Conservation (phyloP, 1,284 basidiomycete genomes). For the Vanrija sp. region DNA sequence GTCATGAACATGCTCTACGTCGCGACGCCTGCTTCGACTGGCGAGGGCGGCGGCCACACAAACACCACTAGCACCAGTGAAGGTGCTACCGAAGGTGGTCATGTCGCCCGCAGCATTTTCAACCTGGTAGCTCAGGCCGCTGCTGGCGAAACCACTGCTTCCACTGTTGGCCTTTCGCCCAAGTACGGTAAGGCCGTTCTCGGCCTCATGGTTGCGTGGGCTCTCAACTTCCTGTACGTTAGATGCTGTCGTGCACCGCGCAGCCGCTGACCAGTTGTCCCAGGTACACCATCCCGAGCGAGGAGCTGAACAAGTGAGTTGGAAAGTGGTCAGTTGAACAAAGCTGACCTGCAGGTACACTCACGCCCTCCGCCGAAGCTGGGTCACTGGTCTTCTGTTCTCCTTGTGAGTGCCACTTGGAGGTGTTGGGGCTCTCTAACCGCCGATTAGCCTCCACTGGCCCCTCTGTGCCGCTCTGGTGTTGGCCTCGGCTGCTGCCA, state of each 20-base stretch:
- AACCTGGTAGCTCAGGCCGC: slow-evolving; percentile 19
- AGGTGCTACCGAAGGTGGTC: background rate
- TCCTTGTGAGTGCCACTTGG: slow-evolving; percentile 24
- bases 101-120: slow-evolving; percentile 11
- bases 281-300: slow-evolving; percentile 29
- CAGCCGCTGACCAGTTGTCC: background rate
- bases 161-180: slow-evolving; percentile 20
- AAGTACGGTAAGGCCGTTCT: slow-evolving; percentile 45
- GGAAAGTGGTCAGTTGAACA: background rate
- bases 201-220: slow-evolving; percentile 50
- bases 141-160: background rate
- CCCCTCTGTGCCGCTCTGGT: slow-evolving; percentile 46
- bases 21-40: slow-evolving; percentile 9
- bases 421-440: background rate
- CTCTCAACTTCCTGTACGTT: slow-evolving; percentile 49
- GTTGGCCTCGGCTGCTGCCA: slow-evolving; percentile 45
- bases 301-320: slow-evolving; percentile 27
- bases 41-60: slow-evolving; percentile 3
- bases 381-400: slow-evolving; percentile 45
- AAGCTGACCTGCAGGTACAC: slow-evolving; percentile 28
- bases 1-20: slow-evolving; percentile 20
- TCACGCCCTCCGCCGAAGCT: slow-evolving; percentile 48
- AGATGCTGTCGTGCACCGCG: background rate
- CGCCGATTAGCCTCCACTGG: slow-evolving; percentile 37
- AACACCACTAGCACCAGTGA: background rate